Percentiles rank a stretch among this genome's conserved stretches.
Evolutionary conservation across 352 stramenopile species (phyloP).

Genomic region (Saprolegnia diclina): DNA sequence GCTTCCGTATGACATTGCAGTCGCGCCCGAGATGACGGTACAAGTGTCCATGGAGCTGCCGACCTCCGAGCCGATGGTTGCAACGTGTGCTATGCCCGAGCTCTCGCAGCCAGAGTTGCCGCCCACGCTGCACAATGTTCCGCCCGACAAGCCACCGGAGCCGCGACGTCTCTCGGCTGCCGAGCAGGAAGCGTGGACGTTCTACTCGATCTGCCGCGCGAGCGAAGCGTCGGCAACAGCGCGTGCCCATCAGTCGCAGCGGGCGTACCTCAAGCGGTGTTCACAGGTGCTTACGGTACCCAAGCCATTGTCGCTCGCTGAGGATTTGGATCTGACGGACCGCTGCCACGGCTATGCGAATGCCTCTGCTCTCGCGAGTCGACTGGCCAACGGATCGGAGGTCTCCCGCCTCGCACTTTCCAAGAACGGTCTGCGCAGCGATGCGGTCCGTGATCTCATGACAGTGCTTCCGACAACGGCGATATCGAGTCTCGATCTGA

Average conservation of each 20-base stretch:
- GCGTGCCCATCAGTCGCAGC: neutral
- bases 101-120: too few relatives aligned
- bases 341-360: neutral
- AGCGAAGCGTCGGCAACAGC: neutral
- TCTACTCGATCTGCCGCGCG: neutral
- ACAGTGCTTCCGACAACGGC: neutral
- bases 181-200: neutral
- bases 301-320: neutral
- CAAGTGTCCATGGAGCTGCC: too few relatives aligned
- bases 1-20: too few relatives aligned
- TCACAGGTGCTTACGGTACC: neutral
- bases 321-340: neutral
- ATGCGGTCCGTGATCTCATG: neutral
- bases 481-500: neutral
- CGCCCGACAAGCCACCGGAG: too few relatives aligned
- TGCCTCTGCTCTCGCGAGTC: neutral
- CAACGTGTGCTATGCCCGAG: too few relatives aligned
- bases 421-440: neutral
- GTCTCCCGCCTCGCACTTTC: neutral
- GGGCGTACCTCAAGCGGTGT: neutral
- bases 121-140: too few relatives aligned
- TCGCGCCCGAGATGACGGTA: too few relatives aligned
- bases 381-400: neutral
- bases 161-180: too few relatives aligned
- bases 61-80: too few relatives aligned